phyloP scores from a whole-genome alignment of 176 grass and related monocot species.

The Raddia distichophylla region DNA sequence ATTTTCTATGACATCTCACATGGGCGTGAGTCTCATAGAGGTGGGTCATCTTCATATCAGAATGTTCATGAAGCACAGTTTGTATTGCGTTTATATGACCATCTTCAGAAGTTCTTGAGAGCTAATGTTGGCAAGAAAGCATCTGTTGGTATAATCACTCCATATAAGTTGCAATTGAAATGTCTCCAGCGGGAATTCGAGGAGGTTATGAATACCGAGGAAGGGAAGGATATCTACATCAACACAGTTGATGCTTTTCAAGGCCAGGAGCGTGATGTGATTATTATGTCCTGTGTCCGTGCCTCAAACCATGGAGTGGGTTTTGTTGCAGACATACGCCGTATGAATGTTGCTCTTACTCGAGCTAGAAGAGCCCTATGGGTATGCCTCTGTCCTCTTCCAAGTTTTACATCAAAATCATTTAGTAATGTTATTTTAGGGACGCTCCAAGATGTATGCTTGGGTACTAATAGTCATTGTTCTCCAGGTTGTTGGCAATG shows the following conservation, averaged over 20 bases:
- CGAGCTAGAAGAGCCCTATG: constrained; percentile 91
- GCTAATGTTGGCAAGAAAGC: constrained; percentile 84
- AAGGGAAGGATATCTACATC: constrained; percentile 99
- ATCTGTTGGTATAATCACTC: constrained; percentile 98
- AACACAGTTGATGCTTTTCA: constrained; percentile 99
- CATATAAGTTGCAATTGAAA: constrained; percentile 97
- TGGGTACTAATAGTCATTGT: constrained; percentile 31
- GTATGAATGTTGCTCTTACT: constrained; percentile 99
- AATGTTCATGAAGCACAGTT: constrained; percentile 98
- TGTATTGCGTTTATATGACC: constrained; percentile 68
- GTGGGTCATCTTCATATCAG: constrained; percentile 85
- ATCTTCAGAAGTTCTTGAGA: constrained; percentile 88
- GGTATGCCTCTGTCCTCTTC: constrained; percentile 46
- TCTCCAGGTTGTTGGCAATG: constrained; percentile 94
- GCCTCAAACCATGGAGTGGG: constrained; percentile 96
- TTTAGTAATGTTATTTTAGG: not conserved
- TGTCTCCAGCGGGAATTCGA: constrained; percentile 94
- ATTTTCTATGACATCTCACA: constrained; percentile 91
- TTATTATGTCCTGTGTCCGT: constrained; percentile 99
- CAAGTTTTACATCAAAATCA: not conserved
- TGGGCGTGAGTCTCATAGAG: constrained; percentile 93
- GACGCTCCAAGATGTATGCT: not conserved
- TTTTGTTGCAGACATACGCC: constrained; percentile 96
- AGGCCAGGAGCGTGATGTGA: constrained; percentile 96
- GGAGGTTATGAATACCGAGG: constrained; percentile 79